phyloP scores from a whole-genome alignment of 1,139 yeast species.

The Schizosaccharomyces versatilis region DNA sequence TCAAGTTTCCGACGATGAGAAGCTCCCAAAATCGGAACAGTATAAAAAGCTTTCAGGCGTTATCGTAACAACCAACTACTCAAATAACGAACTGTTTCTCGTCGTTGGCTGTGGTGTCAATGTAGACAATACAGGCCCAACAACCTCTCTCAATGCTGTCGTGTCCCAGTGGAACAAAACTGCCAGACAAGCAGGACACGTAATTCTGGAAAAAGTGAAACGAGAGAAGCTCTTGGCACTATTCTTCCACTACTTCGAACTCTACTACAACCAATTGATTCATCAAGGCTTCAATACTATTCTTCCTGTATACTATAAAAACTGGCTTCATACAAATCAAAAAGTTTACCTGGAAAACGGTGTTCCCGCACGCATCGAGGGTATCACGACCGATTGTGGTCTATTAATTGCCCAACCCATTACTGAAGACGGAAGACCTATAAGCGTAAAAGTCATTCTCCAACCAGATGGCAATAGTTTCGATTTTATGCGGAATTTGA shows the following conservation, averaged over 20 bases:
- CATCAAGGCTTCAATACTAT: slow-evolving; percentile 47
- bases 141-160: slow-evolving; percentile 62
- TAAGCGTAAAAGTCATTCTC: slow-evolving; percentile 36
- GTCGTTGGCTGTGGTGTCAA: slow-evolving; percentile 77
- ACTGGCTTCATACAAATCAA: slow-evolving; percentile 53
- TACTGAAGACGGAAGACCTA: slow-evolving; percentile 23
- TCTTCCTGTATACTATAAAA: slow-evolving; percentile 47
- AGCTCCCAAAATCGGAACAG: slow-evolving; percentile 27
- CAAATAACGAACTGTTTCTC: slow-evolving; percentile 31
- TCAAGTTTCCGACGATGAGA: slow-evolving; percentile 35
- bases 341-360: slow-evolving; percentile 29
- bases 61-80: slow-evolving; percentile 48
- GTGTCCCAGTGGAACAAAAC: slow-evolving; percentile 23
- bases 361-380: slow-evolving; percentile 42
- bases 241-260: slow-evolving; percentile 42
- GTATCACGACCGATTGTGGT: slow-evolving; percentile 72
- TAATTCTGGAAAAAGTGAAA: slow-evolving; percentile 24
- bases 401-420: slow-evolving; percentile 54
- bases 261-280: slow-evolving; percentile 33
- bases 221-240: slow-evolving; percentile 51
- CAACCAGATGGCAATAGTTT: slow-evolving; percentile 97
- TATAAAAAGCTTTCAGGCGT: slow-evolving; percentile 70
- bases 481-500: slow-evolving; percentile 78
- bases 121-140: slow-evolving; percentile 68
- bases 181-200: not conserved